Evolutionary conservation across 371 early-diverging fungal species (phyloP).

Genomic region (Smittium culicis): DNA sequence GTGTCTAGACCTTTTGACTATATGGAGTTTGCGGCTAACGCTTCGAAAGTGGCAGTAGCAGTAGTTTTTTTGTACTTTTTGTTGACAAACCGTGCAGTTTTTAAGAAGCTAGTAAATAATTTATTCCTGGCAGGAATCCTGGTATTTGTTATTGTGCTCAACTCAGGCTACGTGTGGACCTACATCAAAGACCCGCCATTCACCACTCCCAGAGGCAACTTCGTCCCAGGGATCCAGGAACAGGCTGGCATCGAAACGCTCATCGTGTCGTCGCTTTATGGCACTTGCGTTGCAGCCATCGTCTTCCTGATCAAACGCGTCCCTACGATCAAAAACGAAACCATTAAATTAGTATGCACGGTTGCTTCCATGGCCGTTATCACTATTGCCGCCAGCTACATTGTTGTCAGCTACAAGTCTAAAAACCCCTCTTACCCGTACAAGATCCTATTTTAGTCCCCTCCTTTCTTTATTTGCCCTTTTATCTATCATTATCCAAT

Average conservation of each 20-base stretch:
- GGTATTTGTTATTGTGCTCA: slow-evolving; percentile 27
- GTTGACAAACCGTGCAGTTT: too few relatives aligned
- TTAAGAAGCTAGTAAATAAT: slow-evolving; percentile 20
- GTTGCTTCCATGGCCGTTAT: slow-evolving; percentile 18
- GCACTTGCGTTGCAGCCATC: slow-evolving; percentile 23
- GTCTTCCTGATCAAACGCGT: slow-evolving; percentile 25
- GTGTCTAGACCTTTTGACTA: too few relatives aligned
- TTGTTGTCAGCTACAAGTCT: slow-evolving; percentile 26
- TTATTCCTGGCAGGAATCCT: slow-evolving; percentile 20
- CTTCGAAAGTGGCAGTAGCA: too few relatives aligned
- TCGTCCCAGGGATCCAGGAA: slow-evolving; percentile 21
- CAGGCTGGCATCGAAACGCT: slow-evolving; percentile 28
- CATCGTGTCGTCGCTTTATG: slow-evolving; percentile 23
- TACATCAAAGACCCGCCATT: slow-evolving; percentile 27
- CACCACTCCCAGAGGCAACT: slow-evolving; percentile 19
- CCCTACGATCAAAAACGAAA: slow-evolving; percentile 19
- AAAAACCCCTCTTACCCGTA: slow-evolving; percentile 28
- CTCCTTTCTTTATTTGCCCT: too few relatives aligned
- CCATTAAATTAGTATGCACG: slow-evolving; percentile 21
- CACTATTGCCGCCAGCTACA: slow-evolving; percentile 24
- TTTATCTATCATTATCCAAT: too few relatives aligned
- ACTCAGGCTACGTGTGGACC: slow-evolving; percentile 31
- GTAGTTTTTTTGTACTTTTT: too few relatives aligned
- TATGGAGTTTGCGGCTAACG: too few relatives aligned
- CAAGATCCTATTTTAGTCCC: slow-evolving; percentile 17